Base-by-base conservation (phyloP, 148 eudicot species). In the Limonium bicolor region DNA sequence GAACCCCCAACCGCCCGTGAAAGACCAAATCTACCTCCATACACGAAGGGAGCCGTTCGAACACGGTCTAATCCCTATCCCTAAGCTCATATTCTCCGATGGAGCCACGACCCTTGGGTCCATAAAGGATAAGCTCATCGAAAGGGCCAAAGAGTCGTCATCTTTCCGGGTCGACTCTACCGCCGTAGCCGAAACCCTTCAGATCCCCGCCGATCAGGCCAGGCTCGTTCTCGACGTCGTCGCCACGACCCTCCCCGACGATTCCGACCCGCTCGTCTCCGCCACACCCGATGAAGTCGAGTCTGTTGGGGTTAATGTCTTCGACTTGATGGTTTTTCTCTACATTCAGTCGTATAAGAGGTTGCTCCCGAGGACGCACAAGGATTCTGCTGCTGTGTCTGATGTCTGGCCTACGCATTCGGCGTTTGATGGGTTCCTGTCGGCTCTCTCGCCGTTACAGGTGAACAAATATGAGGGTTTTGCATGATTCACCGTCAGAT, bases 351-450 rank as follows among this genome's bases (percentile, higher is more conserved):
- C 67, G 13, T 90, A 90, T 54, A 90, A 90, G 64, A 62, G 99
- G 56, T 58, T 90, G 63, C 58, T 90, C 13, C 99, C 99, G 0
- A 66, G 76, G 37, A 69, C 76, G 27, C 88, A 85, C 36, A 90
- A 67, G 78, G 95, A 85, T 62, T 71, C 88, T 1, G 88, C 85
- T 26, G 74, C 99, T 9, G 87, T 90, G 5, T 78, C 94, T 2
- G 95, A 90, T 71, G 99, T 90, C 27, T 90, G 99, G 95, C 95
- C 95, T 0, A 75, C 95, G 0, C 76, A 93, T 0, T 85, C 94
- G 1, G 95, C 99, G 1, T 90, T 90, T 12, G 99, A 90, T 56
- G 95, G 99, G 0, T 80, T 60, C 37, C 57, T 90, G 23, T 90
- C 95, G 1, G 86, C 92, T 20, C 86, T 90, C n/a, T 84, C 99